A percentile compares a stretch with the other conserved stretches of the same genome.
Conservation (phyloP, 1,284 basidiomycete species). For the Puccinia hordei region DNA sequence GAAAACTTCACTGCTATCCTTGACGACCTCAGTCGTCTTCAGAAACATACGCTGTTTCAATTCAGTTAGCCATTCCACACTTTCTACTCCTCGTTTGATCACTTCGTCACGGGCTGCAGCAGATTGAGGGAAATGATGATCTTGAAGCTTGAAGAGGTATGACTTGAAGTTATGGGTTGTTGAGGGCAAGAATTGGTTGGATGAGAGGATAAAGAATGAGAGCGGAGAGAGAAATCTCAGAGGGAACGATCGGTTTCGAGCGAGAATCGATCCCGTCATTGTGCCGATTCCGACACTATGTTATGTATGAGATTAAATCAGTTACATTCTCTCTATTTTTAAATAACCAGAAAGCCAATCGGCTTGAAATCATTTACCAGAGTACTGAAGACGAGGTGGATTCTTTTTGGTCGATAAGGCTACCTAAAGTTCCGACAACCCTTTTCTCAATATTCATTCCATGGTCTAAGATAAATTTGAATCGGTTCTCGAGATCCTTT, state of each 20-base stretch:
- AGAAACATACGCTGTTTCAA: slow-evolving; percentile 14
- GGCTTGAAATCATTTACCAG: slow-evolving; percentile 10
- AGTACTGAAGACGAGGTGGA: slow-evolving; percentile 26
- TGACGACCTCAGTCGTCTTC: slow-evolving; percentile 27
- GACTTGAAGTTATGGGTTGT: slow-evolving; percentile 38
- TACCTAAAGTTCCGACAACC: slow-evolving; percentile 9
- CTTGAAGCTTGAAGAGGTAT: slow-evolving; percentile 47
- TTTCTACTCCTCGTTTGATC: slow-evolving; percentile 10
- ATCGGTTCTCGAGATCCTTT: neutral
- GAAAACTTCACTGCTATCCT: slow-evolving; percentile 18
- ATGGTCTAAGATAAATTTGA: slow-evolving; percentile 17
- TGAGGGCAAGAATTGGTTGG: slow-evolving; percentile 40
- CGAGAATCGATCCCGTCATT: slow-evolving; percentile 46
- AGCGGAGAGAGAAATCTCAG: slow-evolving; percentile 41
- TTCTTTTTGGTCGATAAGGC: slow-evolving; percentile 39
- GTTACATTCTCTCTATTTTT: neutral
- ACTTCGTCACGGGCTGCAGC: slow-evolving; percentile 32
- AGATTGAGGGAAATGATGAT: slow-evolving; percentile 47
- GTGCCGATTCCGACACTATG: slow-evolving; percentile 48
- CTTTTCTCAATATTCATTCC: slow-evolving; percentile 35
- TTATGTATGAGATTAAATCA: neutral
- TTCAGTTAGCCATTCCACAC: slow-evolving; percentile 10
- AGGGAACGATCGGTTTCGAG: slow-evolving; percentile 45
- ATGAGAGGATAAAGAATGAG: slow-evolving; percentile 37
- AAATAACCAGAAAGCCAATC: neutral